Percentiles rank a stretch among this genome's conserved stretches.
These are phyloP conservation scores for Naumovozyma castellii DNA, from an alignment of 805 yeast genomes.

Conservation along the genomic window DNA sequence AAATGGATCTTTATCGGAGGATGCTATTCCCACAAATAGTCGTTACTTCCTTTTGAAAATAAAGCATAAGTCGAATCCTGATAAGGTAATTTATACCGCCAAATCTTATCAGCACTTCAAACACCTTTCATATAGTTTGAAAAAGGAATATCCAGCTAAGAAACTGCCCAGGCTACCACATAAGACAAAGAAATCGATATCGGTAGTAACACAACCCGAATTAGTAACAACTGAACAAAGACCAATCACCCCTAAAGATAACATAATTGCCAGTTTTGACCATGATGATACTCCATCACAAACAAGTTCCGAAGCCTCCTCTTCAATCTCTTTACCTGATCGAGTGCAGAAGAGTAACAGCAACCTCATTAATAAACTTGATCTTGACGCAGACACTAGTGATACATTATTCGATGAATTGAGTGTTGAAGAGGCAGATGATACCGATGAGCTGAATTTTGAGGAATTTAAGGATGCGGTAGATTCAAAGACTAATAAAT, in stretches of 20 bases:
- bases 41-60: conserved; percentile 45
- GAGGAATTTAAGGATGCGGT: conserved; percentile 22
- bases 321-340: background rate
- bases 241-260: conserved; percentile 14
- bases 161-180: conserved; percentile 51
- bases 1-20: background rate
- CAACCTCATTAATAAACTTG: background rate
- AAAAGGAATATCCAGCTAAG: conserved; percentile 57
- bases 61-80: conserved; percentile 25
- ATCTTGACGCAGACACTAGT: background rate
- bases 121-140: conserved; percentile 43
- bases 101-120: conserved; percentile 64
- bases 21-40: conserved; percentile 1
- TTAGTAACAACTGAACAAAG: background rate
- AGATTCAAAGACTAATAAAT: conserved; percentile 18
- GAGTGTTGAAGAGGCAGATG: conserved; percentile 3
- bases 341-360: background rate
- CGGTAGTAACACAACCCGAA: conserved; percentile 12
- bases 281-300: conserved; percentile 6
- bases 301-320: background rate
- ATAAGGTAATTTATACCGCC: conserved; percentile 37
- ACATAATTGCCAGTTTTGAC: conserved; percentile 10
- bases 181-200: conserved; percentile 36
- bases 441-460: conserved; percentile 7
- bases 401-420: conserved; percentile 3